Evolutionary conservation across 768 basidiomycete species (phyloP).

Genomic region (Tricholoma hemisulphureum): DNA sequence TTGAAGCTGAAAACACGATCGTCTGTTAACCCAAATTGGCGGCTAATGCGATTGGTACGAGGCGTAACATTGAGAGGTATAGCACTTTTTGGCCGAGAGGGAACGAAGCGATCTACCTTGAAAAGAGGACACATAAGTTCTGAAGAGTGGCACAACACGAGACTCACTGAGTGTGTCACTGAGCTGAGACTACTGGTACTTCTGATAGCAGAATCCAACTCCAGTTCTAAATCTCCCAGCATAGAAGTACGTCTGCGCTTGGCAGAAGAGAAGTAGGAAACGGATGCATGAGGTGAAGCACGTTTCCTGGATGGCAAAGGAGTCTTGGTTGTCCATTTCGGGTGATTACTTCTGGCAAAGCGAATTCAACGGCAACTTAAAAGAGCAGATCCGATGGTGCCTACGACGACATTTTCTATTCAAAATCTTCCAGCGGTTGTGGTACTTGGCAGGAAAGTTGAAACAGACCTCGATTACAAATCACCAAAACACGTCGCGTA

Average conservation of each 20-base stretch:
- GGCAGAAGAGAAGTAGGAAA: constrained; percentile 39
- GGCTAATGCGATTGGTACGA: constrained; percentile 64
- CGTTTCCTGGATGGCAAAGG: constrained; percentile 30
- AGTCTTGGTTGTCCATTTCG: constrained; percentile 14
- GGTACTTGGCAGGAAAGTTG: too few species aligned
- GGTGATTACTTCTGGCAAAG: neutral
- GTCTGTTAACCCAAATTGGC: constrained; percentile 57
- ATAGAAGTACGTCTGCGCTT: constrained; percentile 44
- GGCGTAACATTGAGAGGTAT: constrained; percentile 63
- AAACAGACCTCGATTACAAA: too few species aligned
- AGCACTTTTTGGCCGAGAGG: constrained; percentile 47
- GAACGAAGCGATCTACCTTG: constrained; percentile 63
- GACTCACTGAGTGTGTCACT: constrained; percentile 14
- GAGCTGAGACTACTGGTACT: constrained; percentile 9
- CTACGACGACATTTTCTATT: too few species aligned
- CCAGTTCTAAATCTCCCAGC: constrained; percentile 38
- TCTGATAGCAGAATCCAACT: constrained; percentile 7
- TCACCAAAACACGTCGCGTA: too few species aligned
- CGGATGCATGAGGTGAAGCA: constrained; percentile 34
- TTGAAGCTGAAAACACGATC: constrained; percentile 55
- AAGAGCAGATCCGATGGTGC: too few species aligned
- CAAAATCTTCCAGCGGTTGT: too few species aligned
- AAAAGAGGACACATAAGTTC: neutral
- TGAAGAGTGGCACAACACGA: constrained; percentile 2
- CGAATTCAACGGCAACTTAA: too few species aligned